These are phyloP conservation scores for Dactylellina parvicollis DNA, from an alignment of 2,329 filamentous ascomycete species.

Conservation along the genomic window DNA sequence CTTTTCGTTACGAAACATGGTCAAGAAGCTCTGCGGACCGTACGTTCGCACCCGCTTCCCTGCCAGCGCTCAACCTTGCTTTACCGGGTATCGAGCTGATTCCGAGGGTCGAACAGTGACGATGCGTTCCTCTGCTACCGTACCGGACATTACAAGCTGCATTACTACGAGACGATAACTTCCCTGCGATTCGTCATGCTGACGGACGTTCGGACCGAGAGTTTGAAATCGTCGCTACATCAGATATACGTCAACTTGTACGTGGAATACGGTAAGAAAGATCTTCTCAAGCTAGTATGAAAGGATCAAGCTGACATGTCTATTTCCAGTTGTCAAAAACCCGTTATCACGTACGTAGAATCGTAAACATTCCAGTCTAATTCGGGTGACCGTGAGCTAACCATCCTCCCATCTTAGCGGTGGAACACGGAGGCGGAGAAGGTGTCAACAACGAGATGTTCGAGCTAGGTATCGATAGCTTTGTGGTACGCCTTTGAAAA, in stretches of 20 bases:
- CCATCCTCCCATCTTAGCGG: conserved; percentile 60
- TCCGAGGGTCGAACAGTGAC: conserved; percentile 47
- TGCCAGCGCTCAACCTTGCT: too few species aligned
- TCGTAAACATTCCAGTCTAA: neutral
- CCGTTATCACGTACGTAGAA: conserved; percentile 67
- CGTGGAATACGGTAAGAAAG: conserved; percentile 83
- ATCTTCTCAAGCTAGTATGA: neutral
- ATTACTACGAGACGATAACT: conserved; percentile 98
- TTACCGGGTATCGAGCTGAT: neutral
- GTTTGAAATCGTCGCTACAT: conserved; percentile 92
- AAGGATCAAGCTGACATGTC: neutral
- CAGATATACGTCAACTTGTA: conserved; percentile 99
- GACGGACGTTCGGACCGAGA: conserved; percentile 86
- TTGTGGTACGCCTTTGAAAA: conserved; percentile 73
- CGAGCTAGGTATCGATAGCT: conserved; percentile 78
- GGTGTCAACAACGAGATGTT: conserved; percentile 78
- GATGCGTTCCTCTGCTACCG: conserved; percentile 88
- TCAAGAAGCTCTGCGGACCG: conserved; percentile 76
- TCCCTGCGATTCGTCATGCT: conserved; percentile 97
- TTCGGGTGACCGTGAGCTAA: neutral
- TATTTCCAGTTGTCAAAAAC: conserved; percentile 72
- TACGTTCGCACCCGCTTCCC: conserved; percentile 35
- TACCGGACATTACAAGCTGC: conserved; percentile 94
- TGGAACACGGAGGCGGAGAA: conserved; percentile 74
- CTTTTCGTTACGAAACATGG: conserved; percentile 96